A percentile compares a stretch with the other conserved stretches of the same genome.
Evolutionary conservation across 2,329 filamentous ascomycete genomes (phyloP).

Genomic region (Laburnicola sp.): DNA sequence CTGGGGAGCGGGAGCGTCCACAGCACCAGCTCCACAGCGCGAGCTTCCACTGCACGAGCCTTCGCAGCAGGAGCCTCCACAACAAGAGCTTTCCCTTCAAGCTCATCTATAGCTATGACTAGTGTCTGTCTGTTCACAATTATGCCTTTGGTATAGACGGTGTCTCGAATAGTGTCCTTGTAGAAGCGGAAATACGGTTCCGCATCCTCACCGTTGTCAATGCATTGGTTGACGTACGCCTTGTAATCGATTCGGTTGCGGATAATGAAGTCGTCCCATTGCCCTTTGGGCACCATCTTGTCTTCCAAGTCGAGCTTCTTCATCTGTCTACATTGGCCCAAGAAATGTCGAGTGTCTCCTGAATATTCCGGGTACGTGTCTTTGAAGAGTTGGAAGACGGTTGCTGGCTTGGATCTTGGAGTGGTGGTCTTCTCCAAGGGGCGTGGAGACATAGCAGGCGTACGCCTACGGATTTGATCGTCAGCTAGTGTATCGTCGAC

Average conservation of each 20-base stretch:
- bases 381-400: conserved; percentile 35
- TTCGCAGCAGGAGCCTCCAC: neutral
- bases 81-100: conserved; percentile 11
- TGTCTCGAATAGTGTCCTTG: conserved; percentile 35
- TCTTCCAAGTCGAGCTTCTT: conserved; percentile 32
- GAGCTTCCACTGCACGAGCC: neutral
- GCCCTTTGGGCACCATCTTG: conserved; percentile 41
- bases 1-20: too few species aligned
- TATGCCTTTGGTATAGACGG: conserved; percentile 30
- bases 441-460: too few species aligned
- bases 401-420: neutral
- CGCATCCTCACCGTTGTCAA: conserved; percentile 26
- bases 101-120: conserved; percentile 26
- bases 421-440: neutral
- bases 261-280: conserved; percentile 48
- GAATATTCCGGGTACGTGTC: conserved; percentile 42
- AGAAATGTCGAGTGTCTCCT: conserved; percentile 38
- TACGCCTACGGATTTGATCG: too few species aligned
- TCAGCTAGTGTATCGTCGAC: too few species aligned
- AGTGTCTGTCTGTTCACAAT: conserved; percentile 22
- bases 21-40: too few species aligned
- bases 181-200: conserved; percentile 41
- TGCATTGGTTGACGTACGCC: conserved; percentile 27
- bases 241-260: conserved; percentile 40
- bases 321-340: conserved; percentile 34